These are phyloP conservation scores for Hyaloscypha variabilis DNA, from an alignment of 495 filamentous ascomycete genomes.

Conservation along the genomic window DNA sequence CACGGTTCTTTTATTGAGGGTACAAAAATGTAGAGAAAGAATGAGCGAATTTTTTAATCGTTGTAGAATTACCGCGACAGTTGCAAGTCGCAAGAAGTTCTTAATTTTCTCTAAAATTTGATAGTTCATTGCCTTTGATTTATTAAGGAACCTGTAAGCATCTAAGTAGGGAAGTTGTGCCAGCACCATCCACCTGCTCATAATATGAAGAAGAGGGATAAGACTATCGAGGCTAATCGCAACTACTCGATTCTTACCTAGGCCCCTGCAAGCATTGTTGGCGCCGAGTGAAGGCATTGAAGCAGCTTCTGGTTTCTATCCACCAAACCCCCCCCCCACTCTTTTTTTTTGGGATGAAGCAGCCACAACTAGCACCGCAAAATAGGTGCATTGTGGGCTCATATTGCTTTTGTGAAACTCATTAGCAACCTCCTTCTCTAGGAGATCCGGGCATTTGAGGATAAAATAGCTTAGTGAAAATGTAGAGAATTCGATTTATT, in stretches of 20 bases:
- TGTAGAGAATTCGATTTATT: no score
- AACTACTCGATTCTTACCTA: neutral
- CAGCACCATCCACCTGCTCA: neutral
- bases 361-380: neutral
- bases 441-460: no score
- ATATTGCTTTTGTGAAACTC: no score
- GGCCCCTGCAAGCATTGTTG: neutral
- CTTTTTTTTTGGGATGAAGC: neutral
- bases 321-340: neutral
- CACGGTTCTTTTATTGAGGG: conserved; percentile 9
- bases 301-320: neutral
- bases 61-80: no score
- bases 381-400: no score
- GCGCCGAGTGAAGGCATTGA: neutral
- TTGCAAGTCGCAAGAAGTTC: no score
- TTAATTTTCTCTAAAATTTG: no score
- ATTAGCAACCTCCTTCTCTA: no score
- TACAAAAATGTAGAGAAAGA: no score
- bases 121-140: no score
- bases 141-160: neutral
- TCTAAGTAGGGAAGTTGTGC: neutral
- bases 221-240: neutral
- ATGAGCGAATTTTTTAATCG: no score
- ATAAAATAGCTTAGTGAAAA: no score
- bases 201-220: neutral